phyloP scores from a whole-genome alignment of 2,329 filamentous ascomycete genomes.

The Chaetomiaceae sp. region DNA sequence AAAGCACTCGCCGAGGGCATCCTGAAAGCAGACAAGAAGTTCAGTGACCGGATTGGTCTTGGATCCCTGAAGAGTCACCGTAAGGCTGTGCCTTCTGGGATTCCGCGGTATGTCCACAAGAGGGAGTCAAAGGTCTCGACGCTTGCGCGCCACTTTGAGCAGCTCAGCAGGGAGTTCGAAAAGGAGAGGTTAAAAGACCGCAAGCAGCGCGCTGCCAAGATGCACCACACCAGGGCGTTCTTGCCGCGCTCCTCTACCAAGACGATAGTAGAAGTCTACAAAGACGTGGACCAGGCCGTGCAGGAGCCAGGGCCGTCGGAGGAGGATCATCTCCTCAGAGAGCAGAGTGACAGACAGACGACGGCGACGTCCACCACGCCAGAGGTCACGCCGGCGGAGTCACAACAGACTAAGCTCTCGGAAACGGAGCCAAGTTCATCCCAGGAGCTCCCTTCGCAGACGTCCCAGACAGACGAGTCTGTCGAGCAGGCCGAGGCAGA shows the following conservation, averaged over 20 bases:
- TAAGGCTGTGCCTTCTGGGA: conserved; percentile 65
- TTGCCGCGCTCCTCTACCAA: conserved; percentile 85
- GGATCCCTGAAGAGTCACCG: conserved; percentile 57
- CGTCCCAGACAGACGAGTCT: conserved; percentile 34
- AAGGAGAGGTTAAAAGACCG: conserved; percentile 87
- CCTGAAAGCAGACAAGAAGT: conserved; percentile 63
- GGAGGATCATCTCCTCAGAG: conserved; percentile 49
- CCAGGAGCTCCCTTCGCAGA: conserved; percentile 29
- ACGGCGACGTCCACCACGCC: conserved; percentile 27
- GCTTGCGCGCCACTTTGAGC: conserved; percentile 94
- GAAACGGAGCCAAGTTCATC: conserved; percentile 11
- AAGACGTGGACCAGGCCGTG: conserved; percentile 88
- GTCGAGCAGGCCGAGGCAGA: conserved; percentile 40
- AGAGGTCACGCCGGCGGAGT: conserved; percentile 12
- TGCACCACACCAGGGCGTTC: conserved; percentile 70
- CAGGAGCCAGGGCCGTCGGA: conserved; percentile 68
- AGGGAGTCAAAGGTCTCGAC: conserved; percentile 78
- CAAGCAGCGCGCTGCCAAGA: conserved; percentile 72
- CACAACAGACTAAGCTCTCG: conserved; percentile 12
- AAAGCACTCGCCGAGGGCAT: conserved; percentile 37
- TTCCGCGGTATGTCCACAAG: conserved; percentile 78
- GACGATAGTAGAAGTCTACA: conserved; percentile 93
- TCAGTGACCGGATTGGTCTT: conserved; percentile 68
- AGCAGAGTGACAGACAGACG: conserved; percentile 32
- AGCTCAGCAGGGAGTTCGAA: conserved; percentile 92